Evolutionary conservation across 2,329 filamentous ascomycete genomes (phyloP), one percentile per base, ranked within the genome.

Genomic region (Grosmannia huntii): DNA sequence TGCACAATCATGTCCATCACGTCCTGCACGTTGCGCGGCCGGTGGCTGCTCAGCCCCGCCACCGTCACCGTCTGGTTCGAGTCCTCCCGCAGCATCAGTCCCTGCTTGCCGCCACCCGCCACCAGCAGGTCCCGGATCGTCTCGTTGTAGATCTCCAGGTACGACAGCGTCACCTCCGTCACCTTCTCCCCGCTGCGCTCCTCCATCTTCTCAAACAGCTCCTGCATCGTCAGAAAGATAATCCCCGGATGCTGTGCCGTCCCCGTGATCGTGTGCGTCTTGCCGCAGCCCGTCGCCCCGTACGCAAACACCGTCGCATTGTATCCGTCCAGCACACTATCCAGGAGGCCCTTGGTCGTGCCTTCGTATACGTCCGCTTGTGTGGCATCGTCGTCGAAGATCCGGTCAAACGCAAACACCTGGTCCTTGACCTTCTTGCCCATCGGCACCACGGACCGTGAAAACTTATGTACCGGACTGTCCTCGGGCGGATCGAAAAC

Each of bases 1-100:
- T 85, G 83, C 58, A 99, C 87, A 68, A 99, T 96, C 82, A 99
- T 96, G 67, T 99, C 92, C 94, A 99, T 99, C 66, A 99, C 94
- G 72, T 99, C 86, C 68, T 95, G 84, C 16, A 97, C 94, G 68
- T 92, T 89, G 65, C 86, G 86, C 2, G 94, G 94, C 63, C 88
- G 87, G 68, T 96, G 90, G 66, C 90, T 96, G 3, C 90, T 94
- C 51, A 99, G 77, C 0, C 92, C 94, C 5, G 89, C 81, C 1
- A 99, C 94, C 0, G 89, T 94, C 9, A 99, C 94, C 12, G 89
- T 84, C 69, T 96, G 89, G 67, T 97, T 91, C 59, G 88, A 87
- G 74, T 99, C 94, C 72, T 99, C 94, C 53, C 94, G 86, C 48
- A 99, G 79, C 85, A 94, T 96, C 63, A 99, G 73, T 3, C 90